Percentiles rank a stretch among this genome's conserved stretches.
phyloP scores from a whole-genome alignment of 2,329 filamentous ascomycete genomes.

The Colletotrichum gloeosporioides region DNA sequence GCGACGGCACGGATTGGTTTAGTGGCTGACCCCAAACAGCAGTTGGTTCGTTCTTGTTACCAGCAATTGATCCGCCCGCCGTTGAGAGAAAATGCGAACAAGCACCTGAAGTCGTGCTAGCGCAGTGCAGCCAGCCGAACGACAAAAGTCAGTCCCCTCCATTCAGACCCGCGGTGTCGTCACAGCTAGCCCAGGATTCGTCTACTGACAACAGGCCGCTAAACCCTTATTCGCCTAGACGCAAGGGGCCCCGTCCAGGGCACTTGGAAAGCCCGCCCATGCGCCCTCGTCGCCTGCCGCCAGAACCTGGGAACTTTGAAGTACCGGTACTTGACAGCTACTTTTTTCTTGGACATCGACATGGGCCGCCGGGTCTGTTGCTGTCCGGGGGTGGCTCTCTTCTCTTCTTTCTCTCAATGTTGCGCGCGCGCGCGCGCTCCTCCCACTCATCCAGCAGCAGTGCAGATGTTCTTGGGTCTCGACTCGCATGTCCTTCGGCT shows the following conservation, averaged over 20 bases:
- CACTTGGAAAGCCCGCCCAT: background rate
- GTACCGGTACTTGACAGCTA: conserved; percentile 16
- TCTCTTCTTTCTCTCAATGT: background rate
- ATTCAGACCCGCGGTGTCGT: conserved; percentile 6
- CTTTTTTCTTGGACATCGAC: conserved; percentile 8
- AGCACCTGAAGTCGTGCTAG: background rate
- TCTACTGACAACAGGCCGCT: conserved; percentile 16
- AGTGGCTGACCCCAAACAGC: background rate
- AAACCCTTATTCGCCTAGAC: conserved; percentile 8
- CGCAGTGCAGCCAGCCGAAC: background rate
- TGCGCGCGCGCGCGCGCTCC: background rate
- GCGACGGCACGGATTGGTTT: background rate
- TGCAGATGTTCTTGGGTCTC: background rate
- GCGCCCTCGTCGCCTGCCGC: background rate
- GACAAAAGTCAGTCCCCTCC: background rate
- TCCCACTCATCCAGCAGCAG: background rate
- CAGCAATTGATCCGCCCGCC: background rate
- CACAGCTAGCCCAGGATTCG: conserved; percentile 11
- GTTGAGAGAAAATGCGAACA: background rate
- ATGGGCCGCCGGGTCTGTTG: conserved; percentile 14
- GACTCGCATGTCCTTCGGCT: background rate
- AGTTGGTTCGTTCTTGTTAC: background rate
- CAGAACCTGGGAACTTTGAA: background rate
- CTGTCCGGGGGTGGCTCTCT: conserved; percentile 15
- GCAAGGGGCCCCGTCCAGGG: conserved; percentile 16